Base-by-base conservation (phyloP, 768 basidiomycete species). In the Solioccasus polychromus region DNA sequence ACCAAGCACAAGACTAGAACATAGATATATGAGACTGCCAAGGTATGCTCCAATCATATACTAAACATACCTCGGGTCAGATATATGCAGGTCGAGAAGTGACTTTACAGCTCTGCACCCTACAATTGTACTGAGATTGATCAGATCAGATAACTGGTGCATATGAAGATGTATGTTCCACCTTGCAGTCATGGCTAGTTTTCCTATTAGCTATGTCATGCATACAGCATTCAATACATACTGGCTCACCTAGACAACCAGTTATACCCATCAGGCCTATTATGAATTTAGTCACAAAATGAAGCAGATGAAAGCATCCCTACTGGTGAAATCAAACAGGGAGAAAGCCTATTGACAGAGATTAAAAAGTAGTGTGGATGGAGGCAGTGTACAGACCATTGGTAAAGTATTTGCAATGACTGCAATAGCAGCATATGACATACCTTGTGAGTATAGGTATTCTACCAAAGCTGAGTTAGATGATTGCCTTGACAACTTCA, bases 381-480 rank as follows among this genome's bases (percentile, higher is more conserved):
- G 4, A 5, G 4, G 18, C 20, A 47, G 9, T n/a, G n/a, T n/a
- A n/a, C 49, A 24, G 17, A 56, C 55, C 47, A 25, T 49, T 18
- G 55, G 42, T 20, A 44, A 28, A 14, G 51, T 20, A 28, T 53
- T 53, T 23, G 50, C 31, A 3, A 53, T 4, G 3, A 52, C 46
- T 2, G 42, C 47, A 10, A 63, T 31, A 3, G 22, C 28, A 15
- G 53, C 59, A 37, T 64, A 57, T 10, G 38, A 6, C 9, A 62
- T 17, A 8, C 52, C 59, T 31, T 61, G 62, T 1, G 34, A 8
- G 17, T 25, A 38, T 23, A 62, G 24, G 14, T 39, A 47, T 15
- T 45, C 51, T 18, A 8, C 36, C 19, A 62, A 24, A 0, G 42
- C 44, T n/a, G 50, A 59, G 8, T 37, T 40, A 1, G 45, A 52